Evolutionary conservation across 2,329 filamentous ascomycete genomes (phyloP).

Genomic region (Pestalotiopsis sp.): DNA sequence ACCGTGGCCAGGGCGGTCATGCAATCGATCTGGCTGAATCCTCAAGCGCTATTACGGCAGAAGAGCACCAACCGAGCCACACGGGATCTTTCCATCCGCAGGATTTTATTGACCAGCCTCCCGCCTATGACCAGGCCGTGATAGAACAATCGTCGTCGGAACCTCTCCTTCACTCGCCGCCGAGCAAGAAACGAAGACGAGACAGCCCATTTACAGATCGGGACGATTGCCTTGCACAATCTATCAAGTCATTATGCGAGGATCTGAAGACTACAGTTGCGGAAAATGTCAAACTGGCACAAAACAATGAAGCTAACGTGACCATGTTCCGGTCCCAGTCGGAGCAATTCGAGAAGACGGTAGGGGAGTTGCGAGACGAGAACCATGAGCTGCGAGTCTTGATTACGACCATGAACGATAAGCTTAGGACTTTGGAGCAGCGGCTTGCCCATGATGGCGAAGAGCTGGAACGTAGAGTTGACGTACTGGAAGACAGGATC

Average conservation of each 20-base stretch:
- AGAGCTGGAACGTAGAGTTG: conserved; percentile 7
- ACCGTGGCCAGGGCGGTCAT: conserved; percentile 8
- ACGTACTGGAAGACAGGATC: conserved; percentile 1
- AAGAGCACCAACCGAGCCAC: not conserved
- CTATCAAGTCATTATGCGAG: not conserved
- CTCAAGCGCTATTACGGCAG: not conserved
- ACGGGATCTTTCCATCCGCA: not conserved
- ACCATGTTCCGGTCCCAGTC: not conserved
- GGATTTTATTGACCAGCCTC: not conserved
- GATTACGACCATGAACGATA: not conserved
- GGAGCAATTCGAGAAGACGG: conserved; percentile 7
- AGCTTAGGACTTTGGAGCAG: conserved; percentile 2
- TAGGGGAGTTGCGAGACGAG: not conserved
- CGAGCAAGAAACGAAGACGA: conserved; percentile 3
- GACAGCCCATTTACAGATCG: not conserved
- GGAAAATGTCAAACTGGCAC: not conserved
- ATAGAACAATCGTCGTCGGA: not conserved
- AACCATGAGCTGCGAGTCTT: conserved; percentile 1
- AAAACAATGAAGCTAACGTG: not conserved
- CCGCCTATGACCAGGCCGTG: conserved; percentile 6
- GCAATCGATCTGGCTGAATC: not conserved
- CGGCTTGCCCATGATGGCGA: not conserved
- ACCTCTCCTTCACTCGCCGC: conserved; percentile 1
- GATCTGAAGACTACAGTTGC: not conserved
- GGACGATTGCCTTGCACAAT: not conserved